Base-by-base conservation (phyloP, 2,329 filamentous ascomycete species). In the Penicillium brevicompactum region DNA sequence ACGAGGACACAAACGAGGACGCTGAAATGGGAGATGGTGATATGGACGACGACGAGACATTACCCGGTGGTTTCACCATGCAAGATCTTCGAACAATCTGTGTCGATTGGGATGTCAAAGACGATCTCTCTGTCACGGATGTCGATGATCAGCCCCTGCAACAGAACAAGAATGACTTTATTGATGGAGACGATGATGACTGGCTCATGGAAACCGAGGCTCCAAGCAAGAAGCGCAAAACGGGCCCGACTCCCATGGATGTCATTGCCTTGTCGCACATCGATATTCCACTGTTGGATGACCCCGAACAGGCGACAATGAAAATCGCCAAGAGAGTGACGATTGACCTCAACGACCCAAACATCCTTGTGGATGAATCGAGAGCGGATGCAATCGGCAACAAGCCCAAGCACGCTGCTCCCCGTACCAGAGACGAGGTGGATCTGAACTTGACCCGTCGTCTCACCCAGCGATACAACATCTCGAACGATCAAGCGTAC, bases 401-500 rank as follows among this genome's bases (percentile, higher is more conserved):
- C 71, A 74, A 73, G 52, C 67, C 72, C 5, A 77, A 74, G 55
- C 64, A 69, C 18, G 62, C 70, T 21, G 67, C 69, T 30, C 69
- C 70, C 44, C 66, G 71, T 47, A 71, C 70, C 32, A 66, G 69
- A 16, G 69, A 88, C 84, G 74, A 87, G 83, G 59, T 87, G 86
- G 78, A 85, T 84, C 85, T 87, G 14, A 88, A 86, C 48, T 77
- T 91, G 41, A 86, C 87, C 3, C 89, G 88, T 51, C 87, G 90
- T 53, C 82, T 96, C 34, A 85, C 85, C 37, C 85, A 88, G 63
- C 87, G 93, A 41, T 99, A 96, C 81, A 97, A 97, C 70, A 90
- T 95, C 55, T 96, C 92, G 30, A 97, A 97, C 60, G 94, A 99
- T 68, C 89, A 94, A 56, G 92, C 92, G 1, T 99, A 99, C 72